phyloP scores from a whole-genome alignment of 2,329 filamentous ascomycete genomes.

The Fusarium decemcellulare region DNA sequence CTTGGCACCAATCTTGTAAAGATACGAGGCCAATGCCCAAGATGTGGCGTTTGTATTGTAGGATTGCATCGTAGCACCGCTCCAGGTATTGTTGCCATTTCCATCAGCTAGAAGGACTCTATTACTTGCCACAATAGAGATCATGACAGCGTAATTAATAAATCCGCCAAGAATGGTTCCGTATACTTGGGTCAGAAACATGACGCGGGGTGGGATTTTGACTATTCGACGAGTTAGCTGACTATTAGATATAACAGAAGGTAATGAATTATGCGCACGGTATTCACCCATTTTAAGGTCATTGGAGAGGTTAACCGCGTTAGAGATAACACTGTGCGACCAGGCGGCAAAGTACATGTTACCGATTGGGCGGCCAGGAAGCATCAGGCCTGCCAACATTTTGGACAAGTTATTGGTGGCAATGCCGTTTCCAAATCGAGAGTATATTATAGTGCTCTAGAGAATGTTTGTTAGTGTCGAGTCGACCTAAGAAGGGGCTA shows the following conservation, averaged over 20 bases:
- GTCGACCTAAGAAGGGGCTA: no score
- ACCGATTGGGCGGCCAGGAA: slow-evolving; percentile 65
- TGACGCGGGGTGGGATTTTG: slow-evolving; percentile 68
- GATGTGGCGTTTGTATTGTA: slow-evolving; percentile 63
- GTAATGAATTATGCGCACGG: slow-evolving; percentile 51
- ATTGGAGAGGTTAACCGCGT: slow-evolving; percentile 64
- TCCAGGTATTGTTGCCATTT: slow-evolving; percentile 66
- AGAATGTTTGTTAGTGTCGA: slow-evolving; percentile 12
- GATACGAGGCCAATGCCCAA: slow-evolving; percentile 66
- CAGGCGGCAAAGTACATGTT: slow-evolving; percentile 73
- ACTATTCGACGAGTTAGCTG: slow-evolving; percentile 51
- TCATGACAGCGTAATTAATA: slow-evolving; percentile 70
- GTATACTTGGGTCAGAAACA: slow-evolving; percentile 70
- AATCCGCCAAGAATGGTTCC: slow-evolving; percentile 68
- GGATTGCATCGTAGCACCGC: slow-evolving; percentile 64
- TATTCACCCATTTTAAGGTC: slow-evolving; percentile 73
- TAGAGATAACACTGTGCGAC: slow-evolving; percentile 70
- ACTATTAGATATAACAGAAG: background rate
- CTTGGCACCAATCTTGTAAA: slow-evolving; percentile 61
- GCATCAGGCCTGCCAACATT: slow-evolving; percentile 66
- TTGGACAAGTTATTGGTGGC: slow-evolving; percentile 72
- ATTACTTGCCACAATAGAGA: slow-evolving; percentile 64
- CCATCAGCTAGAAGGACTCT: slow-evolving; percentile 61
- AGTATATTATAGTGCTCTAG: slow-evolving; percentile 66
- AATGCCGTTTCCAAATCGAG: slow-evolving; percentile 69